Percentiles rank a stretch among this genome's conserved stretches.
These are phyloP conservation scores for Yarrowia alimentaria DNA, from an alignment of 805 yeast genomes.

Conservation along the genomic window DNA sequence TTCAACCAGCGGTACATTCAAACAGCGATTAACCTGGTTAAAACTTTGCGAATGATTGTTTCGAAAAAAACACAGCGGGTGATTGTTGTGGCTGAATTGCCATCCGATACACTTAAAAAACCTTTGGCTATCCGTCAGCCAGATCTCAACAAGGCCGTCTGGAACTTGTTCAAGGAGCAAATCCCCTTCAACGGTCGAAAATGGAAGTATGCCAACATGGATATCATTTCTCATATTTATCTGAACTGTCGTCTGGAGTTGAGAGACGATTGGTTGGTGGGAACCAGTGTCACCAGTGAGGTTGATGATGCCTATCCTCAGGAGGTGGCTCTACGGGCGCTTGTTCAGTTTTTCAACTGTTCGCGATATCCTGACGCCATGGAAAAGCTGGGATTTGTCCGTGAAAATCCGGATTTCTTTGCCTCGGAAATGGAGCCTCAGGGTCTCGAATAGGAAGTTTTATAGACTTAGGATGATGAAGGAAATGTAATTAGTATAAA, in stretches of 20 bases:
- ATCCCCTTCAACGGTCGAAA: conserved; percentile 90
- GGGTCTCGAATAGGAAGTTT: too few relatives aligned
- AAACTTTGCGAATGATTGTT: conserved; percentile 56
- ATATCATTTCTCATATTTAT: conserved; percentile 81
- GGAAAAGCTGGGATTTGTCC: conserved; percentile 56
- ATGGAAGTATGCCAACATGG: conserved; percentile 94
- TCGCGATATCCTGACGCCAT: conserved; percentile 49
- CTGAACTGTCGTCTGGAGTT: conserved; percentile 68
- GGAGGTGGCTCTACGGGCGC: conserved; percentile 77
- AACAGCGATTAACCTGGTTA: conserved; percentile 49
- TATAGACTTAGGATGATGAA: too few relatives aligned
- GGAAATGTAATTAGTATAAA: too few relatives aligned
- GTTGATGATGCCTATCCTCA: conserved; percentile 76
- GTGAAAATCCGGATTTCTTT: conserved; percentile 45
- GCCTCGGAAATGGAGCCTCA: conserved; percentile 28
- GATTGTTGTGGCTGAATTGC: conserved; percentile 55
- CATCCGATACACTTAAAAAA: conserved; percentile 60
- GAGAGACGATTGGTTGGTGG: conserved; percentile 85
- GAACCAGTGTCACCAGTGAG: conserved; percentile 73
- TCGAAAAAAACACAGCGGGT: conserved; percentile 73
- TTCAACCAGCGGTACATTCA: conserved; percentile 36
- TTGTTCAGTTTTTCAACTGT: conserved; percentile 73
- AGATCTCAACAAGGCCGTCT: conserved; percentile 63
- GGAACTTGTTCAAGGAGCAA: conserved; percentile 71
- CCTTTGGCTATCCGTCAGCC: conserved; percentile 59